phyloP scores from a whole-genome alignment of 1,284 basidiomycete genomes.

The Leccinum griseonigrum region DNA sequence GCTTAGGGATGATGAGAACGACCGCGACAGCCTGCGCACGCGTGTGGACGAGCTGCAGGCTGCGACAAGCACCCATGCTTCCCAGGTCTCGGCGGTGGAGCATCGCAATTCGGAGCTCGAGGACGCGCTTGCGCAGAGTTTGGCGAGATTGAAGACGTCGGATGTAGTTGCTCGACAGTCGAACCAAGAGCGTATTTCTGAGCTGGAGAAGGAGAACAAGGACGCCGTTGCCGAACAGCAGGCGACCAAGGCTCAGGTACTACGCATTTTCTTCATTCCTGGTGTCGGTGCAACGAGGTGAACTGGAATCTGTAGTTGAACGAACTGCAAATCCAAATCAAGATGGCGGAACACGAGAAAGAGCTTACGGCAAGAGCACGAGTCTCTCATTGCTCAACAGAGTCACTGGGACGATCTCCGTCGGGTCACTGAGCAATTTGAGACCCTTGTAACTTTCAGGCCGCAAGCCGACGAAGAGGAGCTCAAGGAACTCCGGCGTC shows the following conservation, averaged over 20 bases:
- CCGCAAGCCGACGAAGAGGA: constrained; percentile 68
- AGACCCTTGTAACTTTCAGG: constrained; percentile 57
- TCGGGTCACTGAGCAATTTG: constrained; percentile 65
- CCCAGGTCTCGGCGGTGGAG: constrained; percentile 49
- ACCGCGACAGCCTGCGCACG: constrained; percentile 55
- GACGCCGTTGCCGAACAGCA: constrained; percentile 55
- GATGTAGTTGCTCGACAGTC: constrained; percentile 57
- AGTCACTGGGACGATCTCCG: constrained; percentile 70
- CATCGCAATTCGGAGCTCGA: constrained; percentile 62
- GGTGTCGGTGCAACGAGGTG: background rate
- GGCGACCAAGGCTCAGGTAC: constrained; percentile 56
- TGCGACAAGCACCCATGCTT: constrained; percentile 40
- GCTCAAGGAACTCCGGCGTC: constrained; percentile 60
- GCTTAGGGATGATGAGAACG: constrained; percentile 54
- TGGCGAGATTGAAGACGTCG: constrained; percentile 65
- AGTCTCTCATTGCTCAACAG: constrained; percentile 57
- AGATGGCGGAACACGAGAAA: constrained; percentile 57
- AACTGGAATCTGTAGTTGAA: constrained; percentile 45
- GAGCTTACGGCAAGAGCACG: constrained; percentile 60
- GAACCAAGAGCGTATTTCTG: constrained; percentile 54
- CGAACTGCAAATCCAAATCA: constrained; percentile 55
- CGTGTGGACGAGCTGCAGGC: constrained; percentile 56
- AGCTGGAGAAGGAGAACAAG: constrained; percentile 58
- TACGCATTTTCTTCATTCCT: constrained; percentile 31
- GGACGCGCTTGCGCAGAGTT: constrained; percentile 63